A percentile compares a stretch with the other conserved stretches of the same genome.
phyloP scores from a whole-genome alignment of 2,329 filamentous ascomycete species.

The Fusarium kyushuense region DNA sequence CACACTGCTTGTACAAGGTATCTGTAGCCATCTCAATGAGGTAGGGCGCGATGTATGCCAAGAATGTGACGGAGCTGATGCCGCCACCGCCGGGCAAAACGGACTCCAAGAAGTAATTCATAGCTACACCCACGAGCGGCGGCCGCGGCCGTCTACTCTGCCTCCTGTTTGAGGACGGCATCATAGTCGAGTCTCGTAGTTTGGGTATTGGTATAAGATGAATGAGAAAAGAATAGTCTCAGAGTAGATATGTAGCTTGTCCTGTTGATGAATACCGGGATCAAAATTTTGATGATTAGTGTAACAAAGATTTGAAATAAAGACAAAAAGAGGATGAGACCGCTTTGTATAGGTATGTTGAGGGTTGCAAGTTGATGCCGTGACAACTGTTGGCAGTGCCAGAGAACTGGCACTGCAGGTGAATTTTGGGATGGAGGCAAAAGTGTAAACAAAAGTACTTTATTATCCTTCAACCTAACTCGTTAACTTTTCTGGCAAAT shows the following conservation, averaged over 20 bases:
- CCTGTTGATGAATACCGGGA: neutral
- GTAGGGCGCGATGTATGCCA: slow-evolving; percentile 13
- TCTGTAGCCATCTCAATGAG: neutral
- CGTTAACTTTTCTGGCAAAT: no score
- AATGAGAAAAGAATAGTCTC: no score
- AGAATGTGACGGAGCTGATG: neutral
- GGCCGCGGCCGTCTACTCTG: neutral
- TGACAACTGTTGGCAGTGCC: neutral
- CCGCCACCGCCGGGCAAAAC: slow-evolving; percentile 9
- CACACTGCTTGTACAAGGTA: slow-evolving; percentile 4
- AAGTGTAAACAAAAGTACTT: no score
- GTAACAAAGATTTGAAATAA: neutral
- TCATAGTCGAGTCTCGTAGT: no score
- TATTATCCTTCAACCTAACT: no score
- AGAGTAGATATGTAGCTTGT: no score
- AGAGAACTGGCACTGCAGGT: neutral
- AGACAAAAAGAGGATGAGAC: neutral
- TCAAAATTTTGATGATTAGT: neutral
- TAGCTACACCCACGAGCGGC: neutral
- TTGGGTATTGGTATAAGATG: no score
- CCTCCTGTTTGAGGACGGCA: neutral
- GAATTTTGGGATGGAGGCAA: neutral
- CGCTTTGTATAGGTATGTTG: neutral
- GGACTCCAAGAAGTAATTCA: neutral
- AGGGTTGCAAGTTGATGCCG: neutral